These are phyloP conservation scores for Citrus hindsii DNA, from an alignment of 345 rosid genomes.

Conservation along the genomic window DNA sequence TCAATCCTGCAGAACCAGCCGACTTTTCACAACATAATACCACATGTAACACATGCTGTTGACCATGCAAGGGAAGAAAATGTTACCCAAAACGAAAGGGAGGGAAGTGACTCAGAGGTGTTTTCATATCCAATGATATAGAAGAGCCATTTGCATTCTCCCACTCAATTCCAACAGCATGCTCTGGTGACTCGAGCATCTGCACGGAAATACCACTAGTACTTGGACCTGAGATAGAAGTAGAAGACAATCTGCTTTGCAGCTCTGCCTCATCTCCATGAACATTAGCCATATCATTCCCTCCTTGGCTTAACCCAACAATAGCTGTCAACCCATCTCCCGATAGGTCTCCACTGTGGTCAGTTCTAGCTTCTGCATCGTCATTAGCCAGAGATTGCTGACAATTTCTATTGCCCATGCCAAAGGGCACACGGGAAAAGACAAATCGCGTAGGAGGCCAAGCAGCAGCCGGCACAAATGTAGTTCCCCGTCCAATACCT, in stretches of 20 bases:
- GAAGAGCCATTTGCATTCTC: constrained; percentile 61
- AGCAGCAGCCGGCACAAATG: constrained; percentile 71
- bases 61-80: constrained; percentile 7
- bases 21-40: constrained; percentile 5
- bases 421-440: constrained; percentile 89
- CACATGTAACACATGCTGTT: background rate
- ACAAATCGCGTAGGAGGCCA: constrained; percentile 93
- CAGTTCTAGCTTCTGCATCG: constrained; percentile 74
- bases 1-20: constrained; percentile 51
- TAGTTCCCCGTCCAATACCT: constrained; percentile 85
- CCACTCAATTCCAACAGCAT: constrained; percentile 69
- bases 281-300: constrained; percentile 35
- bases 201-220: constrained; percentile 51
- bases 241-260: constrained; percentile 42
- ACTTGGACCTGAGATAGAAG: constrained; percentile 40
- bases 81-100: constrained; percentile 96
- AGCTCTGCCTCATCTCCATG: constrained; percentile 55
- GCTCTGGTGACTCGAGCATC: constrained; percentile 66
- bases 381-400: constrained; percentile 82
- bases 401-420: constrained; percentile 66
- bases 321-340: constrained; percentile 92
- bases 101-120: constrained; percentile 94
- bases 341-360: constrained; percentile 66
- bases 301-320: constrained; percentile 84
- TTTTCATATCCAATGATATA: constrained; percentile 86